Base-by-base conservation (phyloP, 495 filamentous ascomycete genomes). In the Hypoxylon cercidicola region DNA sequence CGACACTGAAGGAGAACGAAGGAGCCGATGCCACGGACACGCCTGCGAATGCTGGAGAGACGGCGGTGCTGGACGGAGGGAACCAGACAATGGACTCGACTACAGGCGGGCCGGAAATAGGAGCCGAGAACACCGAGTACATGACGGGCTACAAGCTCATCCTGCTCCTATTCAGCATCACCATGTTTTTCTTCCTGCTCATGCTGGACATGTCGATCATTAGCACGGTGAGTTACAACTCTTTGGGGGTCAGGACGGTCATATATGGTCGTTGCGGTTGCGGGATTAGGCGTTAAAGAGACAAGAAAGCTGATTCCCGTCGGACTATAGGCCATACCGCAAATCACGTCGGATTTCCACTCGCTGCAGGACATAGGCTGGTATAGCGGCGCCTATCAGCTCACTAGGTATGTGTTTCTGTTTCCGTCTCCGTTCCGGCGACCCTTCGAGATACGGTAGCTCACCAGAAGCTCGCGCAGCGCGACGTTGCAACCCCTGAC, bases 141-240 rank as follows among this genome's bases (percentile, higher is more conserved):
- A 30, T 72, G 11, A 50, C 69, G 15, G 72, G 72, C 19, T 68
- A 52, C 34, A 69, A 66, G 32, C 63, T 74, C n/a, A 18, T 34
- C 0, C 55, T 70, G 12, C 62, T 74, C 16, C 39, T 74, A 37
- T 46, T 45, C 41, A 72, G 71, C n/a, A 55, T 79, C 12, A 74
- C 70, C 1, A 56, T 83, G 20, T 78, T 78, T 20, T 74, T 72
- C 18, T 87, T 83, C 64, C 60, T 83, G 18, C 69, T 85, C 67
- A 56, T 86, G 53, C 57, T 87, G 32, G 83, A 85, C 62, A 65
- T 69, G 34, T 77, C 82, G 1, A 84, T 86, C 55, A 72, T 86
- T 20, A 72, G 73, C 11, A 83, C 82, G 9, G 82, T 73, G 16
- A 62, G 71, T 69, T 12, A 76, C 81, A 1, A 83, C 81, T 6